Base-by-base conservation (phyloP, 2,329 filamentous ascomycete genomes). In the Apiospora koreana region DNA sequence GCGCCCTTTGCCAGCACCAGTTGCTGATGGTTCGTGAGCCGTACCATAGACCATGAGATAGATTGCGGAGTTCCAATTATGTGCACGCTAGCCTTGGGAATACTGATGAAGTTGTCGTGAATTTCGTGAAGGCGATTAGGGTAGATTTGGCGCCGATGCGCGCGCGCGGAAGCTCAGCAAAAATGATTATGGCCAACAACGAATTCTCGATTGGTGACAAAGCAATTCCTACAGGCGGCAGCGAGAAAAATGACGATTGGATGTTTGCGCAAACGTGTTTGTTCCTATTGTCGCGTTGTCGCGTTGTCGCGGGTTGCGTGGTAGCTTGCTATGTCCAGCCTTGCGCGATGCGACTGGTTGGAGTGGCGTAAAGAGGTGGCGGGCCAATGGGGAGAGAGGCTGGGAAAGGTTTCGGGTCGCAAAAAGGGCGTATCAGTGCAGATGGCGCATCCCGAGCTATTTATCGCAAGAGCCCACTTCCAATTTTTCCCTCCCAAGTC, bases 401-500 rank as follows among this genome's bases (percentile, higher is more conserved):
- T 72, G 70, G 71, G 67, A 50, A 69, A 68, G 67, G 67, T 66
- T 71, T 71, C 65, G 62, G 66, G 69, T 75, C 69, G 70, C 69
- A 73, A 69, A 54, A 69, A 72, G 68, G 64, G 69, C 38, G 62
- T 67, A 70, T 68, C 65, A 69, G 69, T 65, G 66, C 62, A 65
- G 65, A 68, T 67, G 70, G 65, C 70, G 70, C 72, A 74, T 69
- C 50, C 64, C 65, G 45, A 62, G 67, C 66, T 73, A 72, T 72
- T 71, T 72, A 72, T 72, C 50, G 50, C 50, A 38, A 58, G 18
- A 45, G 77, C 81, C 82, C 77, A 83, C 80, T 82, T 89, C 31
- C 64, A 66, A 42, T 66, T 66, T 66, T 66, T 66, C 25, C n/a
- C 41, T 45, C 38, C 38, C 38, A 45, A 66, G 64, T 66, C 64